Base-by-base conservation (phyloP, 768 basidiomycete genomes). In the Lentinula lateritia region DNA sequence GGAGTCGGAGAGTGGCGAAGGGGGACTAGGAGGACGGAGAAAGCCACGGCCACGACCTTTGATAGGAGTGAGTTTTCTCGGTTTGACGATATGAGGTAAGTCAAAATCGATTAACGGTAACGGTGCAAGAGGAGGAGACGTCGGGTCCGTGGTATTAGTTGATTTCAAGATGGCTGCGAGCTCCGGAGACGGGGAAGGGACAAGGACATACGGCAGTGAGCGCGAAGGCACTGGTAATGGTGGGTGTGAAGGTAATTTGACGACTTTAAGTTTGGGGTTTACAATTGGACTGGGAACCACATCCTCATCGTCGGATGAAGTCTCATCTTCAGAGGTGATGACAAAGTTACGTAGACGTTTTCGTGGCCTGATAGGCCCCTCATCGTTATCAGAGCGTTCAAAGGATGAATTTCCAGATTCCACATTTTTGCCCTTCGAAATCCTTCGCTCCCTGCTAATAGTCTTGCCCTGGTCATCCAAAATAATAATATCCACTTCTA, bases 1-100 rank as follows among this genome's bases (percentile, higher is more conserved):
- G 15, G 75, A 75, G 0, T 83, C 80, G 13, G 81, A 80, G 2
- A 81, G 76, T 2, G 84, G 83, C 5, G 86, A 84, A 6, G 84
- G 83, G 12, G 85, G 83, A 10, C 79, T 80, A 2, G 76, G 79
- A 15, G 76, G 83, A 43, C 75, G 76, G 48, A 76, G 78, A 6
- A 74, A 70, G 38, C 71, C 74, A 52, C 77, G 77, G 15, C 73
- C 68, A 16, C 74, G 74, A 28, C 72, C 69, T 39, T 77, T 74
- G 58, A 90, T 88, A 8, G 90, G 90, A 3, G 90, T 92, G 35
- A 90, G 79, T 64, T 79, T 84, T 28, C 88, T 83, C n/a, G 78
- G 68, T 64, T 80, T 86, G 32, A 74, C 67, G 50, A 71, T n/a
- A 20, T 72, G 73, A 3, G 76, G 76, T 4, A 74, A 64, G 34